Percentiles rank a stretch among this genome's conserved stretches.
Conservation (phyloP, 345 rosid genomes). For the Alliaria petiolata region DNA sequence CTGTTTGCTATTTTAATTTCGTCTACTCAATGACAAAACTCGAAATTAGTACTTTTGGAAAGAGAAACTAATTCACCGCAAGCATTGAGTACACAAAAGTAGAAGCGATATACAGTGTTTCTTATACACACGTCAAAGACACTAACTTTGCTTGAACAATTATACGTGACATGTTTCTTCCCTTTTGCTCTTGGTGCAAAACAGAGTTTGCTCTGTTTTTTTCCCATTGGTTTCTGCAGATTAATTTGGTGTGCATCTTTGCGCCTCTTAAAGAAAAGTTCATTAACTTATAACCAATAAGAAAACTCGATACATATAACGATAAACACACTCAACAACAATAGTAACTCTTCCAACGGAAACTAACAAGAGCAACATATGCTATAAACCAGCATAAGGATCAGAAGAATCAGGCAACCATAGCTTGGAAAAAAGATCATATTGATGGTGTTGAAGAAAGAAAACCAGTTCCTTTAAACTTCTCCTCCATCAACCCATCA, state of each 20-base stretch:
- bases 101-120: background rate
- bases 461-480: conserved; percentile 27
- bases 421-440: background rate
- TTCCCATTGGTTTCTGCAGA: background rate
- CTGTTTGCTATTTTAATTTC: background rate
- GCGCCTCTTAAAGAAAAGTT: background rate
- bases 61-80: background rate
- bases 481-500: conserved; percentile 24
- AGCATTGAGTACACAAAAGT: background rate
- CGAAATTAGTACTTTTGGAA: background rate
- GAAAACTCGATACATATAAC: background rate
- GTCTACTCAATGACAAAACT: background rate
- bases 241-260: background rate
- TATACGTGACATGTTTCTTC: background rate
- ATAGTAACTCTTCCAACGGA: background rate
- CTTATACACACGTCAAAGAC: background rate
- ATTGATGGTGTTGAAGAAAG: background rate
- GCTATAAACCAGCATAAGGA: conserved; percentile 4
- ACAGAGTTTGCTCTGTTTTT: conserved; percentile 14
- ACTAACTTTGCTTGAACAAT: background rate
- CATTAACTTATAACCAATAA: background rate
- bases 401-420: background rate
- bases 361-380: background rate
- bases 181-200: background rate
- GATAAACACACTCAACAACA: conserved; percentile 5